These are phyloP conservation scores for Trametes elegans DNA, from an alignment of 768 basidiomycete genomes.

Conservation along the genomic window DNA sequence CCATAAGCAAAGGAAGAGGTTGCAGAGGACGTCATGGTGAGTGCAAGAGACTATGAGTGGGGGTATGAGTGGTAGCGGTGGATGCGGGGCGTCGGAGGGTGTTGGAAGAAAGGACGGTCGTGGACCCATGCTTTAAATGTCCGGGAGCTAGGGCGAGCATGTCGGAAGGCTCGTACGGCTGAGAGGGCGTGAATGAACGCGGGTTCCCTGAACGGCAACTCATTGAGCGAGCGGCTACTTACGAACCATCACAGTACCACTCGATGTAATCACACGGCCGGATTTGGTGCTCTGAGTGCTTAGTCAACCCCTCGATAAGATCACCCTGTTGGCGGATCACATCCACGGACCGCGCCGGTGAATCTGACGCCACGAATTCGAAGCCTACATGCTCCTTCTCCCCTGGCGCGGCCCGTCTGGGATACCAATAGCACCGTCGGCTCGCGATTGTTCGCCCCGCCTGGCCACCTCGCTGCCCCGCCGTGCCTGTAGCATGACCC, in stretches of 20 bases:
- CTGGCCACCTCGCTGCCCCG: not conserved
- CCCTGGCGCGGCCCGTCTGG: not conserved
- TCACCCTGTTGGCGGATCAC: too few species aligned
- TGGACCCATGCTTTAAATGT: slow-evolving; percentile 8
- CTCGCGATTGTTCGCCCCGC: not conserved
- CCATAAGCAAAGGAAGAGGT: not conserved
- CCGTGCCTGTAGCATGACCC: not conserved
- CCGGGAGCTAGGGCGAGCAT: not conserved
- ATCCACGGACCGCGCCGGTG: too few species aligned
- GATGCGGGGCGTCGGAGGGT: slow-evolving; percentile 8
- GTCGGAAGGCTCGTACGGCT: not conserved
- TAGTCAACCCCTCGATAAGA: too few species aligned
- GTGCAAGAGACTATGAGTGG: not conserved
- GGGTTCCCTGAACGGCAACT: not conserved
- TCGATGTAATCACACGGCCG: not conserved
- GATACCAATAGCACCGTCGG: slow-evolving; percentile 3
- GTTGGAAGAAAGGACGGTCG: slow-evolving; percentile 7
- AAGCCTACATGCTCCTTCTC: too few species aligned
- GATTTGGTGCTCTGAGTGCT: not conserved
- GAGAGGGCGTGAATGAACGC: not conserved
- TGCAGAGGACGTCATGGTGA: not conserved
- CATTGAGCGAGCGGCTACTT: not conserved
- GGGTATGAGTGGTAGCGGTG: not conserved
- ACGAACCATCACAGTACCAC: not conserved
- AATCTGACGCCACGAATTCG: too few species aligned